phyloP scores from a whole-genome alignment of 2,329 filamentous ascomycete genomes.

The Juglanconis sp. region DNA sequence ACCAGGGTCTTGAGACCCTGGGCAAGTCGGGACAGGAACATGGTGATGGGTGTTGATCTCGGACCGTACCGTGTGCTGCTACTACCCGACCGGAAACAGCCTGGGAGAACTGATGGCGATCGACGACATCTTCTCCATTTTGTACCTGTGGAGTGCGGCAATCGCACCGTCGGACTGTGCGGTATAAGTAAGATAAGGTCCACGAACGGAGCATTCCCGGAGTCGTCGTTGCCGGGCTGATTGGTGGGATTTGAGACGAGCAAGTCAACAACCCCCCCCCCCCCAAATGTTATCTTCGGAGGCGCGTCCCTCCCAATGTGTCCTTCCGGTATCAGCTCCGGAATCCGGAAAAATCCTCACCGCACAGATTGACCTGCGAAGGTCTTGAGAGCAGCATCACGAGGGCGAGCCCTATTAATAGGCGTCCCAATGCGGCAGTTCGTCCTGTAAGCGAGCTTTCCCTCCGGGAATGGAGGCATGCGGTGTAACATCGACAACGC shows the following conservation, averaged over 20 bases:
- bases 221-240: neutral
- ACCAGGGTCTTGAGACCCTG: neutral
- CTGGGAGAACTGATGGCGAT: neutral
- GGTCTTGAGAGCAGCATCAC: too few species aligned
- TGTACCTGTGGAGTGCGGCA: neutral
- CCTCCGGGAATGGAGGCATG: too few species aligned
- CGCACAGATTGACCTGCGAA: too few species aligned
- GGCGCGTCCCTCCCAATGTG: neutral
- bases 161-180: neutral
- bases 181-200: neutral
- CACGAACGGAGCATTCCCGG: too few species aligned
- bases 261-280: neutral
- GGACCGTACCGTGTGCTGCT: neutral
- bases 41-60: neutral
- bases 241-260: neutral
- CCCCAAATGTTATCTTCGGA: neutral
- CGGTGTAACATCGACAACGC: too few species aligned
- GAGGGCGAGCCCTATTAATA: too few species aligned
- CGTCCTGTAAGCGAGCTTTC: too few species aligned
- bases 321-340: too few species aligned
- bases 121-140: neutral
- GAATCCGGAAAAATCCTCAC: too few species aligned
- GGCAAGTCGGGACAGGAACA: conserved; percentile 5
- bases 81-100: neutral
- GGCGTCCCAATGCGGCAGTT: too few species aligned